Conservation (phyloP, 495 filamentous ascomycete genomes). For the Sphaerosporella brunnea region DNA sequence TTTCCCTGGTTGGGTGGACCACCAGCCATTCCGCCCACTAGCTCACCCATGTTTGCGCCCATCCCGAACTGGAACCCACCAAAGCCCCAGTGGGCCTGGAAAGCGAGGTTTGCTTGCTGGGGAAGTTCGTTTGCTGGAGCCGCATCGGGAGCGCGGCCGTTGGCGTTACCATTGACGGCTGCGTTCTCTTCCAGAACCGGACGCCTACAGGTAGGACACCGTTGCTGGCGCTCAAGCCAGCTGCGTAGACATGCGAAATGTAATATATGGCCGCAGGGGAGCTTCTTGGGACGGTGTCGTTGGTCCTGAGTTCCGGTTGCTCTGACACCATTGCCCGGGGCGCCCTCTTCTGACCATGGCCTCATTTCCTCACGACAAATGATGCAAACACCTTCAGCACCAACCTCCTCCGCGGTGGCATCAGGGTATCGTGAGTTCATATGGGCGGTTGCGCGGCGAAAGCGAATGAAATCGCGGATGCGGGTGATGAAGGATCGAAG, state of each 20-base stretch:
- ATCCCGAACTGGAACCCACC: slow-evolving; percentile 37
- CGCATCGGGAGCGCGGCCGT: too few relatives aligned
- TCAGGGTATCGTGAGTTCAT: slow-evolving; percentile 89
- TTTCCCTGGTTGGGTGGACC: slow-evolving; percentile 30
- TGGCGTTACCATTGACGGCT: slow-evolving; percentile 19
- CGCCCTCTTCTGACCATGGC: slow-evolving; percentile 39
- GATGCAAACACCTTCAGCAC: slow-evolving; percentile 80
- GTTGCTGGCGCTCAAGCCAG: slow-evolving; percentile 96
- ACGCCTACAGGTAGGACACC: slow-evolving; percentile 83
- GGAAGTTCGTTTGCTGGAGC: background rate
- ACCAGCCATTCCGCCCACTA: slow-evolving; percentile 34
- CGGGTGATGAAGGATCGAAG: slow-evolving; percentile 76
- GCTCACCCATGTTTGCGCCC: slow-evolving; percentile 35
- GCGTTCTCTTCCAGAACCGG: slow-evolving; percentile 41
- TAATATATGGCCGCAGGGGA: slow-evolving; percentile 88
- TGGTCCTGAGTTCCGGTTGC: slow-evolving; percentile 41
- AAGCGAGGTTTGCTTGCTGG: slow-evolving; percentile 13
- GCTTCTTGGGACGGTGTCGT: slow-evolving; percentile 75
- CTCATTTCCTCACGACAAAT: slow-evolving; percentile 95
- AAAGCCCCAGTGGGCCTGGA: slow-evolving; percentile 18
- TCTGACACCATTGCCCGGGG: slow-evolving; percentile 27
- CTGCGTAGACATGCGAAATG: slow-evolving; percentile 88
- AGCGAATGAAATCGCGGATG: slow-evolving; percentile 69
- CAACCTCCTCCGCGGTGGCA: slow-evolving; percentile 71
- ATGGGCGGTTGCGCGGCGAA: slow-evolving; percentile 70